Evolutionary conservation across 106 monocot genomes (phyloP).

Genomic region (Dioscorea alata): DNA sequence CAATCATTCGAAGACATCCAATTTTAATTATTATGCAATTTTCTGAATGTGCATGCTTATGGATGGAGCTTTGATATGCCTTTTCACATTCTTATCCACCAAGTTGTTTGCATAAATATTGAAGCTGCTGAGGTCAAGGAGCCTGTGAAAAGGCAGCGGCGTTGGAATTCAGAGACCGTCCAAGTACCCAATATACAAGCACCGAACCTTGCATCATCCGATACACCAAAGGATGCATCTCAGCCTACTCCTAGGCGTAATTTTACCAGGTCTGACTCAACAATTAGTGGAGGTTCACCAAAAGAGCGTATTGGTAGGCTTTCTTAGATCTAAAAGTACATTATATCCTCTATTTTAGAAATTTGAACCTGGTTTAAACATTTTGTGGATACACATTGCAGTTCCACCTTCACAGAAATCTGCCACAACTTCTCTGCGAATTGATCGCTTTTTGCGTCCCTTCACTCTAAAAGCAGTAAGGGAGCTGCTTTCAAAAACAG

Average conservation of each 20-base stretch:
- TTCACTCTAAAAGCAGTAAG: slow-evolving; percentile 53
- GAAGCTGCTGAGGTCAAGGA: slow-evolving; percentile 30
- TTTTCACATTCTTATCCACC: neutral
- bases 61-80: too few species aligned
- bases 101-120: slow-evolving; percentile 18
- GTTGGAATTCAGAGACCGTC: slow-evolving; percentile 60
- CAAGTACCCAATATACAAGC: slow-evolving; percentile 46
- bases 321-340: neutral
- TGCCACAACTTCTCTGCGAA: slow-evolving; percentile 59
- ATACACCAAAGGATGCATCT: slow-evolving; percentile 33
- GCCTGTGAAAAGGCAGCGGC: slow-evolving; percentile 64
- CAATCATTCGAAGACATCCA: too few species aligned
- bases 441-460: slow-evolving; percentile 70
- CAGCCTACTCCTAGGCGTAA: slow-evolving; percentile 33
- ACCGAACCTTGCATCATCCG: slow-evolving; percentile 25
- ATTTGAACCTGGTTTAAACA: neutral
- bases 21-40: too few species aligned
- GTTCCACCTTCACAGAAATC: slow-evolving; percentile 66
- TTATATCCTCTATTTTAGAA: neutral
- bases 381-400: slow-evolving; percentile 11
- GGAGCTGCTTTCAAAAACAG: slow-evolving; percentile 36
- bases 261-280: slow-evolving; percentile 53
- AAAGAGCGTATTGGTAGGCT: slow-evolving; percentile 73
- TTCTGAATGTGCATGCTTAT: too few species aligned
- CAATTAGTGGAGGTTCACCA: slow-evolving; percentile 41